Evolutionary conservation across 2,329 filamentous ascomycete genomes (phyloP).

Genomic region (Xylariales sp.): DNA sequence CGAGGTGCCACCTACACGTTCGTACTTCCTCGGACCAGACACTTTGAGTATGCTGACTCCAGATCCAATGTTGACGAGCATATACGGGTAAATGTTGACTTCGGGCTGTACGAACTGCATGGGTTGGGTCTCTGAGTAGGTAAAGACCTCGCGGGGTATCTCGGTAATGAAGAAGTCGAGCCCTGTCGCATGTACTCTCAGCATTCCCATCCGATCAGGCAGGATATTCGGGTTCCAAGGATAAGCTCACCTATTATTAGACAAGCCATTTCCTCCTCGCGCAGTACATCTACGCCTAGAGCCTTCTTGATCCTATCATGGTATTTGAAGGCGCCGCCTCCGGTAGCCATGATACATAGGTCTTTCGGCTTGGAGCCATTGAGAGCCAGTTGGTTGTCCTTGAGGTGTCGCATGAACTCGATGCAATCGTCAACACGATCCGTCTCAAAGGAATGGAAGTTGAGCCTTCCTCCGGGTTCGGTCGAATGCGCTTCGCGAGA

Average conservation of each 20-base stretch:
- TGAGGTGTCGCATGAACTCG: constrained; percentile 87
- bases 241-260: constrained; percentile 81
- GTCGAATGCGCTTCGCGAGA: constrained; percentile 84
- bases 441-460: constrained; percentile 97
- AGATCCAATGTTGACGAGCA: constrained; percentile 97
- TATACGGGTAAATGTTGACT: constrained; percentile 91
- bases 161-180: constrained; percentile 99
- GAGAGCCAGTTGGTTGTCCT: constrained; percentile 80
- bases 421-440: constrained; percentile 94
- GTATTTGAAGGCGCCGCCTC: constrained; percentile 95
- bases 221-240: not conserved
- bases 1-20: constrained; percentile 94
- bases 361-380: constrained; percentile 78
- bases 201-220: constrained; percentile 22
- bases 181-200: constrained; percentile 60
- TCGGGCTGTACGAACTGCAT: constrained; percentile 87
- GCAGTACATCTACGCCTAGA: constrained; percentile 85
- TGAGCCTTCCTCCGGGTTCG: constrained; percentile 87
- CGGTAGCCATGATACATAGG: constrained; percentile 93
- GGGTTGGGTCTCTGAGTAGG: constrained; percentile 88
- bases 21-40: constrained; percentile 84
- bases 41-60: constrained; percentile 98
- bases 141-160: constrained; percentile 96
- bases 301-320: constrained; percentile 90
- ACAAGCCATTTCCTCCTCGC: constrained; percentile 99